These are phyloP conservation scores for Didymella keratinophila DNA, from an alignment of 2,329 filamentous ascomycete genomes.

Conservation along the genomic window DNA sequence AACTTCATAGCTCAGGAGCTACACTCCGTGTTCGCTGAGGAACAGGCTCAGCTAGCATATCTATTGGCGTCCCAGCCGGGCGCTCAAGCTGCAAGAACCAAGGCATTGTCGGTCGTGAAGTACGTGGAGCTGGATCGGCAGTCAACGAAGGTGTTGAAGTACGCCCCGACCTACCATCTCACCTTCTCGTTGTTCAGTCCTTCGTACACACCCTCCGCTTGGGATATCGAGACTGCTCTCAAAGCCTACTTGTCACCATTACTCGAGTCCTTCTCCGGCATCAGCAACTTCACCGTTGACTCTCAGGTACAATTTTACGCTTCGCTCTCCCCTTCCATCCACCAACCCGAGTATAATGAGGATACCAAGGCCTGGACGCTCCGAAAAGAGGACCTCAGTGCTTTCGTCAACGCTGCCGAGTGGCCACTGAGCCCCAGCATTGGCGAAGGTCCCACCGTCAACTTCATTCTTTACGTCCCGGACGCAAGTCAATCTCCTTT, in stretches of 20 bases:
- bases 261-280: slow-evolving; percentile 77
- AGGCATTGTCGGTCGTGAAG: slow-evolving; percentile 58
- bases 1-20: slow-evolving; percentile 81
- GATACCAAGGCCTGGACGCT: slow-evolving; percentile 69
- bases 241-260: slow-evolving; percentile 83
- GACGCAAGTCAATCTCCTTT: slow-evolving; percentile 70
- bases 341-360: slow-evolving; percentile 63
- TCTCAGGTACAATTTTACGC: slow-evolving; percentile 97
- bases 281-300: slow-evolving; percentile 95
- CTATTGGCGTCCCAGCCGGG: slow-evolving; percentile 56
- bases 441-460: slow-evolving; percentile 89
- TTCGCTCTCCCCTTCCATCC: slow-evolving; percentile 68
- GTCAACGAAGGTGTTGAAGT: slow-evolving; percentile 85
- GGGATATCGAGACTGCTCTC: slow-evolving; percentile 87
- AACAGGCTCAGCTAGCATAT: slow-evolving; percentile 77
- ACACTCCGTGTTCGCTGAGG: slow-evolving; percentile 81
- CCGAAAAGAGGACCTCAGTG: slow-evolving; percentile 84
- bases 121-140: slow-evolving; percentile 67
- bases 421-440: slow-evolving; percentile 97
- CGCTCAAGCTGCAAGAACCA: slow-evolving; percentile 55
- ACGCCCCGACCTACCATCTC: slow-evolving; percentile 91
- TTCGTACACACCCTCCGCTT: slow-evolving; percentile 78
- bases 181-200: slow-evolving; percentile 95
- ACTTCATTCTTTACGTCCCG: slow-evolving; percentile 92
- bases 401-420: slow-evolving; percentile 96